Evolutionary conservation across 345 rosid species (phyloP), one percentile per base, ranked within the genome.

Genomic region (Rhizophora mangle): DNA sequence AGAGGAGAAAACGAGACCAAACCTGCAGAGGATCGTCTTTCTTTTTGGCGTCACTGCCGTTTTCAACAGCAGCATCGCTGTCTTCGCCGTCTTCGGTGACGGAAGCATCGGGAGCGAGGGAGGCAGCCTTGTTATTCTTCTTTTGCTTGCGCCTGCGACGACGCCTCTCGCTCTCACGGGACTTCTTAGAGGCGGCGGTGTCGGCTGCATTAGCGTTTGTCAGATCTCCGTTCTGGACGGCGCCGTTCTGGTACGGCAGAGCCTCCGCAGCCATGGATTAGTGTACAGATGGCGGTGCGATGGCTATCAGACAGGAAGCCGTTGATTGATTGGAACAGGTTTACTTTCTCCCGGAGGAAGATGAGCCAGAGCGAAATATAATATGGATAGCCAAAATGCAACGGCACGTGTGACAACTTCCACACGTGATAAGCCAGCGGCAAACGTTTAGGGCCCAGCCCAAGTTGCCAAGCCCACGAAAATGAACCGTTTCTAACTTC

Each of bases 91-190:
- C 75, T 13, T 27, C 43, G 74, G 59, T n/a, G 66, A 68, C 63
- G 67, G 75, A 46, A 24, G 60, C 52, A 18, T 63, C 67, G 5
- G 32, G 20, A 58, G 27, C 65, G 29, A 60, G 66, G 29, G 78
- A 57, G 16, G 82, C 71, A 55, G 82, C 78, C 67, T 83, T 88
- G 43, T 68, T 78, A 72, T 77, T 89, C 88, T 96, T 95, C 93
- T 96, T 96, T 86, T 92, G 99, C 89, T 96, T 96, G 76, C 99
- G 94, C 68, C 99, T 72, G 62, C 98, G 89, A 67, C 98, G 98
- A 26, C 99, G 99, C 46, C 98, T 82, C 49, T 96, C 99, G 68
- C 75, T 87, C 79, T 92, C 99, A 7, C 85, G 87, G 5, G 92
- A 81, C 72, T 90, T 89, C 75, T 83, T 92, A 36, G 85, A 72